Base-by-base conservation (phyloP, 163 green algal species). In the Volvox carteri region DNA sequence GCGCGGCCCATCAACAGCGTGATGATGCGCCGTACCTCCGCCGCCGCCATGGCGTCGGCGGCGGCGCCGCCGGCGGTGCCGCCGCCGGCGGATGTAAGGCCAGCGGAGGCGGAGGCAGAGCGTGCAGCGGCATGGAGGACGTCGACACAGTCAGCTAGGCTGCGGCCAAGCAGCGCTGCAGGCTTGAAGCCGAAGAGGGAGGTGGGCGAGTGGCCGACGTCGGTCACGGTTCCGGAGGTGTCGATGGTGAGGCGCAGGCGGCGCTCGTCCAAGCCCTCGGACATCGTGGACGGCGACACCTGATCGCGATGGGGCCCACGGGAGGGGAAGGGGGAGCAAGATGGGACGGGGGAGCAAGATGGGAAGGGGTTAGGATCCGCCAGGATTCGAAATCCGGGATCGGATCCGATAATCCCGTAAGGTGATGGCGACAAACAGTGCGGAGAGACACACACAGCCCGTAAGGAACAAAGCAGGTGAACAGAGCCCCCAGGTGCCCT, bases 121-220 rank as follows among this genome's bases (percentile, higher is more conserved):
- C 81, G 81, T 4, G 48, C 62, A 44, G 70, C 56, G 16, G n/a
- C 23, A 68, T 83, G 84, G 9, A 89, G 84, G n/a, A 89, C 84
- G 84, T 89, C 84, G 8, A 89, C 33, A 68, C 84, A 84, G 68
- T 89, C 84, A 9, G 84, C 35, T 7, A 89, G 68, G 14, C 19
- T 58, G 37, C 70, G 68, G 50, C 84, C 84, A 5, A 75, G 30
- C 52, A 89, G 68, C 19, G 52, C 84, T 5, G 68, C 8, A 19
- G 84, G 84, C 50, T 89, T 83, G 84, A 89, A 89, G 35, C 84
- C 84, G 37, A 89, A 89, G 11, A 89, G 84, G 67, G 28, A 62
- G 50, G 70, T 67, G 68, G 84, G 84, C 4, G 68, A 79, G 42
- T 46, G 52, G 84, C 84, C 77, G 28, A 86, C 84, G 30, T 80